Evolutionary conservation across 192 early-diverging fungal species (phyloP).

Genomic region (Rhizoclosmatium sp.): DNA sequence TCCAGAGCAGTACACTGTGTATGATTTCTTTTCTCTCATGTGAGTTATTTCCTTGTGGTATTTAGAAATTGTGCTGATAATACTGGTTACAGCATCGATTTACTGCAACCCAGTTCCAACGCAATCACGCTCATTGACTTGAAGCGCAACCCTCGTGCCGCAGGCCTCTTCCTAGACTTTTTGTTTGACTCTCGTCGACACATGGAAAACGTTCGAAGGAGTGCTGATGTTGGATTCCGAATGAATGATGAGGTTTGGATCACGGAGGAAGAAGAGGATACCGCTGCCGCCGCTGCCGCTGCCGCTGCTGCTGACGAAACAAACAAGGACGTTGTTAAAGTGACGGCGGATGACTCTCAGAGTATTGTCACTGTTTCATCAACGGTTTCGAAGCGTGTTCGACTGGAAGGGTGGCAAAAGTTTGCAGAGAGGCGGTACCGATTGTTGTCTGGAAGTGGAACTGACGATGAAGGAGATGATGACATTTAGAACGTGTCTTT

Average conservation of each 20-base stretch:
- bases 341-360: not conserved
- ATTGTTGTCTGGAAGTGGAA: constrained; percentile 26
- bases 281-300: constrained; percentile 1
- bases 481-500: not conserved
- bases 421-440: constrained; percentile 35
- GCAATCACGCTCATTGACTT: constrained; percentile 55
- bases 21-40: constrained; percentile 59
- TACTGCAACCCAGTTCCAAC: constrained; percentile 39
- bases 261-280: constrained; percentile 28
- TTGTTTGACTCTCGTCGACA: constrained; percentile 55
- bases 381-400: not conserved
- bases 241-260: constrained; percentile 37
- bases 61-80: not conserved
- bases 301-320: not conserved
- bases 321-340: not conserved
- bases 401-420: constrained; percentile 31
- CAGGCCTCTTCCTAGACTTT: constrained; percentile 55
- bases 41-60: constrained; percentile 20
- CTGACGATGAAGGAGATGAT: constrained; percentile 25
- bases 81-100: constrained; percentile 44
- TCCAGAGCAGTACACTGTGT: constrained; percentile 48
- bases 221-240: constrained; percentile 33
- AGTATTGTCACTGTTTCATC: not conserved
- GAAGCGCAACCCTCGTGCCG: constrained; percentile 41
- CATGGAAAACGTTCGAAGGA: constrained; percentile 48